Conservation (phyloP, 257 asterid species). For the Solanum virginianum region DNA sequence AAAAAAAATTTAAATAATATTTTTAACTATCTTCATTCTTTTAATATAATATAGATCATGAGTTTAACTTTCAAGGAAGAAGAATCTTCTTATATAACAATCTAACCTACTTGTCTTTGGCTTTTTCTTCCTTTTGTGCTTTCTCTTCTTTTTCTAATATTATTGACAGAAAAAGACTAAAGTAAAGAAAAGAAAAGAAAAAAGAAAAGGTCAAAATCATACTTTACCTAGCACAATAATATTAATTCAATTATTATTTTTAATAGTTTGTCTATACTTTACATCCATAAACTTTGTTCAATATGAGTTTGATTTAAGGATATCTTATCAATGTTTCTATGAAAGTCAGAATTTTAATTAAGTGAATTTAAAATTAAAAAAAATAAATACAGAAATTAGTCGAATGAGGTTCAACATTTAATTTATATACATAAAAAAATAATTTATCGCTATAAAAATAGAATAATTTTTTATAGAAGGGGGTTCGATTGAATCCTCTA, state of each 20-base stretch:
- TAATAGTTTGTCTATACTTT: background rate
- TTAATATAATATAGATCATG: background rate
- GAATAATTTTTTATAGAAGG: too few relatives aligned
- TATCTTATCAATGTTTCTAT: background rate
- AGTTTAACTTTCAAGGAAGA: background rate
- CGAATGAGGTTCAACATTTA: too few relatives aligned
- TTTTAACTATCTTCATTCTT: too few relatives aligned
- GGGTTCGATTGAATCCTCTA: too few relatives aligned
- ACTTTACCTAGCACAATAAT: background rate
- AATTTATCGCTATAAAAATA: too few relatives aligned
- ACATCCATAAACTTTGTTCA: background rate
- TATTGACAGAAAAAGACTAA: background rate
- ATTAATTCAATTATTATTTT: background rate
- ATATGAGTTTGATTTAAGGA: background rate
- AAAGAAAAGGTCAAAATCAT: background rate
- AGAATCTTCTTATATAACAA: background rate
- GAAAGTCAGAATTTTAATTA: too few relatives aligned
- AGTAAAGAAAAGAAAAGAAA: background rate
- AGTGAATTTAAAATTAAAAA: too few relatives aligned
- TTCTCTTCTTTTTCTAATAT: conserved; percentile 9
- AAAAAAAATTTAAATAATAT: too few relatives aligned
- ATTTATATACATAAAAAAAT: too few relatives aligned
- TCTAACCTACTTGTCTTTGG: background rate
- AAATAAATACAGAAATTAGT: too few relatives aligned
- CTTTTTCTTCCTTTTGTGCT: background rate